These are phyloP conservation scores for Bauhinia variegata DNA, from an alignment of 306 rosid genomes.

Conservation along the genomic window DNA sequence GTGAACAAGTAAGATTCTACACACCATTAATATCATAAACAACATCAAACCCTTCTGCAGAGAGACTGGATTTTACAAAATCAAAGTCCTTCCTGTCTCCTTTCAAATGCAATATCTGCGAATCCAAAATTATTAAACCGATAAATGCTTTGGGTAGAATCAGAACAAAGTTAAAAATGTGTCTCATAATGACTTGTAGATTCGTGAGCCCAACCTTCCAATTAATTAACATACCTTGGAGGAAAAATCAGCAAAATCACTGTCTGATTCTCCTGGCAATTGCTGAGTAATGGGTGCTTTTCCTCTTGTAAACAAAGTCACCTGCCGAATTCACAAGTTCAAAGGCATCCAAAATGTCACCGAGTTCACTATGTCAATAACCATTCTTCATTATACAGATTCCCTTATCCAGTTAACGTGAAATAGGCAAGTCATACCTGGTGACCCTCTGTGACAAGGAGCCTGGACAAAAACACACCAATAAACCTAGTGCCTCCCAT, in stretches of 20 bases:
- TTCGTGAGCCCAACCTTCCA: slow-evolving; percentile 17
- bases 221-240: slow-evolving; percentile 74
- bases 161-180: slow-evolving; percentile 2
- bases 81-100: slow-evolving; percentile 92
- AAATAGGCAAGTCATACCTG: slow-evolving; percentile 53
- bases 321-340: slow-evolving; percentile 55
- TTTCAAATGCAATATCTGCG: slow-evolving; percentile 86
- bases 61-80: slow-evolving; percentile 85
- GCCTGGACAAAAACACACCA: slow-evolving; percentile 91
- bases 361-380: not conserved
- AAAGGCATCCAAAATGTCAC: slow-evolving; percentile 4
- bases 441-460: slow-evolving; percentile 91
- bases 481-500: slow-evolving; percentile 98
- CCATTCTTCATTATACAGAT: not conserved
- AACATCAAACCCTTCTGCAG: slow-evolving; percentile 84
- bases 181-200: not conserved
- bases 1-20: slow-evolving; percentile 27
- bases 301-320: slow-evolving; percentile 94
- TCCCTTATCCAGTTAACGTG: not conserved
- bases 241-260: slow-evolving; percentile 72
- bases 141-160: slow-evolving; percentile 7
- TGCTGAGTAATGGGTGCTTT: slow-evolving; percentile 82
- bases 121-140: slow-evolving; percentile 17
- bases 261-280: slow-evolving; percentile 86
- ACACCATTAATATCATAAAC: slow-evolving; percentile 94